phyloP scores from a whole-genome alignment of 225 moss, liverwort and hornwort species.

The Marchantia paleacea region DNA sequence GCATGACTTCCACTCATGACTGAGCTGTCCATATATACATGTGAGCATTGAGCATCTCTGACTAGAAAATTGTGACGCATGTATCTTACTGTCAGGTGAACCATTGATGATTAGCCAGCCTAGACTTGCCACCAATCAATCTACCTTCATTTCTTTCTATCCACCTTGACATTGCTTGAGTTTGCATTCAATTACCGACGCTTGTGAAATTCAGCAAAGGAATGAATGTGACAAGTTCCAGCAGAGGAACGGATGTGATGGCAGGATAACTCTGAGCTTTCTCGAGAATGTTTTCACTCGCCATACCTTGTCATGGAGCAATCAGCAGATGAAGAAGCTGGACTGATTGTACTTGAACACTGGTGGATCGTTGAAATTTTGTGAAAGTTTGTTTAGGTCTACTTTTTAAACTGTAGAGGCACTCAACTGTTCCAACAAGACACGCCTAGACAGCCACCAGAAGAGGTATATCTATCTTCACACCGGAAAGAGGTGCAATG shows the following conservation, averaged over 20 bases:
- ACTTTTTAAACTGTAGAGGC: slow-evolving; percentile 8
- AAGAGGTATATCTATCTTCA: slow-evolving; percentile 9
- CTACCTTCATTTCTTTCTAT: slow-evolving; percentile 7
- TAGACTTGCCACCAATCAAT: slow-evolving; percentile 13
- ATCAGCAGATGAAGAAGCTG: slow-evolving; percentile 26
- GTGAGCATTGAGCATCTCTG: not conserved
- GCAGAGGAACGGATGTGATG: slow-evolving; percentile 21
- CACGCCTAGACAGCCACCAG: slow-evolving; percentile 21
- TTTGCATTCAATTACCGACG: slow-evolving; percentile 22
- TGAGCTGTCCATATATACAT: not conserved
- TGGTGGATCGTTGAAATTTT: slow-evolving; percentile 15
- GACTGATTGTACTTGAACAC: slow-evolving; percentile 24
- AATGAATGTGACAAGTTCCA: slow-evolving; percentile 26
- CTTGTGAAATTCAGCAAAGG: slow-evolving; percentile 16
- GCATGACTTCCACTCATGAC: slow-evolving; percentile 14
- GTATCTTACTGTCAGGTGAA: slow-evolving; percentile 11
- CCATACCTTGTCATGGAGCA: slow-evolving; percentile 21
- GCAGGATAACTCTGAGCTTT: slow-evolving; percentile 25
- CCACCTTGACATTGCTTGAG: slow-evolving; percentile 16
- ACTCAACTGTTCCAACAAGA: slow-evolving; percentile 7
- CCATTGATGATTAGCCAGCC: slow-evolving; percentile 11
- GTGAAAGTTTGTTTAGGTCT: slow-evolving; percentile 10
- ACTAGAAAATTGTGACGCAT: slow-evolving; percentile 2
- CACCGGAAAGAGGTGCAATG: slow-evolving; percentile 11
- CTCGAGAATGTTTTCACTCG: slow-evolving; percentile 15